Evolutionary conservation across 1,139 yeast species (phyloP), one percentile per base, ranked within the genome.

Genomic region (Geotrichum reessii): DNA sequence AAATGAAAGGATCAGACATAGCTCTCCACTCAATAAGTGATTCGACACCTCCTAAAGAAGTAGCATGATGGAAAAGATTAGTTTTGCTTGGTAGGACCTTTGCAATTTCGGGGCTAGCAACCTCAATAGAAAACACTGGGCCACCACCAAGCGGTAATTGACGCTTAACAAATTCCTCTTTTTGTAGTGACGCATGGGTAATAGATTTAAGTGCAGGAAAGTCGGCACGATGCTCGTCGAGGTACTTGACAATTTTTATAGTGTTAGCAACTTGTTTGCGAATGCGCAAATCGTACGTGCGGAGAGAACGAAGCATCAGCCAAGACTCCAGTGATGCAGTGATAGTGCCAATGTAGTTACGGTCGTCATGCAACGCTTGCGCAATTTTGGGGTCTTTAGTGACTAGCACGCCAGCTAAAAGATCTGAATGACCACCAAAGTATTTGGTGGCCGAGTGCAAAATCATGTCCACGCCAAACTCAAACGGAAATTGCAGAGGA

Each of bases 41-140:
- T 71, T 92, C 97, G 6, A 87, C 89, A n/a, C 97, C 96, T 47
- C 97, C 97, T 33, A 92, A 77, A 5, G 96, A 88, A 0, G 97
- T 91, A 1, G 97, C 96, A 73, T 92, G 97, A 63, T 85, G 85
- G 74, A 91, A 90, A 63, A 81, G 80, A 65, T 84, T 81, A 61
- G 91, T 76, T 63, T 79, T 81, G 1, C 85, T 76, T 2, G 97
- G 96, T 14, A 92, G 76, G 1, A 65, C 59, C 63, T 78, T 81
- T 0, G 97, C 97, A 27, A 76, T 73, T 9, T 81, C 81, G 58
- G 76, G 81, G 19, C 76, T 70, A 4, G 71, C 68, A 42, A 87
- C 74, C 47, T 78, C 81, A 52, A 92, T 79, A 0, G 93, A 76
- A 66, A 92, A 91, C 0, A 88, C 91, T 0, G 97, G 96, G 0